Conservation (phyloP, 1,139 yeast species). For the Saccharomyces hybrid region DNA sequence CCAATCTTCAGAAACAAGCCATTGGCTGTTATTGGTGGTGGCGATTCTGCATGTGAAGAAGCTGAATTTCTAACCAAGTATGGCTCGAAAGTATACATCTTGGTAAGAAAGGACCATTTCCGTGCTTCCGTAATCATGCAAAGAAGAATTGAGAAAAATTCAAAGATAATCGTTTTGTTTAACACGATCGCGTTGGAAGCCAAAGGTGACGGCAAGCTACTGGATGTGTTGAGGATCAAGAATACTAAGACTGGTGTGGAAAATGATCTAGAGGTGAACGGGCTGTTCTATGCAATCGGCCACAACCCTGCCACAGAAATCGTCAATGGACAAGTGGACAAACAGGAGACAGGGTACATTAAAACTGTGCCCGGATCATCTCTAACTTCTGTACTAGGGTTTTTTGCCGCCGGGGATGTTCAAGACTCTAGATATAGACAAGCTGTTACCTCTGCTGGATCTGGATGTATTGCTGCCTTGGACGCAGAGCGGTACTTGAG, state of each 20-base stretch:
- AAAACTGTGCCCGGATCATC: slow-evolving; percentile 84
- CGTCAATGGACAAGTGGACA: slow-evolving; percentile 67
- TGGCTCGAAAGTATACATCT: slow-evolving; percentile 86
- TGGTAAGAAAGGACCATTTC: slow-evolving; percentile 87
- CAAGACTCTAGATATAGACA: slow-evolving; percentile 96
- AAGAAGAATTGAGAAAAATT: slow-evolving; percentile 74
- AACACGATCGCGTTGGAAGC: slow-evolving; percentile 83
- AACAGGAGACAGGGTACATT: slow-evolving; percentile 83
- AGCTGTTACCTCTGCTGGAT: slow-evolving; percentile 97
- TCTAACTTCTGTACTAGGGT: slow-evolving; percentile 79
- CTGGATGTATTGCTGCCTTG: slow-evolving; percentile 99
- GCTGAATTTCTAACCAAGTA: slow-evolving; percentile 93
- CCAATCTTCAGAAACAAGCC: slow-evolving; percentile 98
- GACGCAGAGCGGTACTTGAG: slow-evolving; percentile 83
- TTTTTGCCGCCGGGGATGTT: slow-evolving; percentile 98
- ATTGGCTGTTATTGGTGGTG: slow-evolving; percentile 95
- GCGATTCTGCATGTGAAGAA: slow-evolving; percentile 98
- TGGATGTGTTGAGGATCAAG: slow-evolving; percentile 52
- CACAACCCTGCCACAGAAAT: slow-evolving; percentile 90
- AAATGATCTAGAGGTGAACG: slow-evolving; percentile 69
- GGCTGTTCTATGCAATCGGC: slow-evolving; percentile 96
- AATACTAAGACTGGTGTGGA: slow-evolving; percentile 66
- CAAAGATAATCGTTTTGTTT: slow-evolving; percentile 84
- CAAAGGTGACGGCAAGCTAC: slow-evolving; percentile 81
- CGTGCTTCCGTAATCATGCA: slow-evolving; percentile 98